phyloP scores from a whole-genome alignment of 192 early-diverging fungal genomes.

The Backusella parvicylindrica region DNA sequence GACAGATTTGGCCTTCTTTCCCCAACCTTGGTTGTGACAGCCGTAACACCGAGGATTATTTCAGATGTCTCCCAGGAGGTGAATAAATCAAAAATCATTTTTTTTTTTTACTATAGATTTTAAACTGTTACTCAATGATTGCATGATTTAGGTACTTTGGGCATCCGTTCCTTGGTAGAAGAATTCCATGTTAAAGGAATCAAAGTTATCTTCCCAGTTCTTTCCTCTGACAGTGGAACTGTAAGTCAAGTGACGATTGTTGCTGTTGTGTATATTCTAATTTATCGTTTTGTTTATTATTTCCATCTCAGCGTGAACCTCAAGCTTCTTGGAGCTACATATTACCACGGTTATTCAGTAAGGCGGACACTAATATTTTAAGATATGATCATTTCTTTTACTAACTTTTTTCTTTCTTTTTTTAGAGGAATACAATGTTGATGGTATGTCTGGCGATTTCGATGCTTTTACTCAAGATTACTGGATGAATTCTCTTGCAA shows the following conservation, averaged over 20 bases:
- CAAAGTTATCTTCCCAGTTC: constrained; percentile 11
- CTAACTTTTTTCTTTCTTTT: background rate
- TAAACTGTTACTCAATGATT: too few species aligned
- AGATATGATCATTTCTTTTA: background rate
- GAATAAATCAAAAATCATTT: too few species aligned
- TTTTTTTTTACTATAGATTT: too few species aligned
- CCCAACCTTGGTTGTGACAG: constrained; percentile 26
- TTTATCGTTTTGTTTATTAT: background rate
- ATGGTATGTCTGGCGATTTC: constrained; percentile 16
- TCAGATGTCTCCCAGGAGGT: constrained; percentile 22
- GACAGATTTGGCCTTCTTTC: constrained; percentile 17
- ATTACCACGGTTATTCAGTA: constrained; percentile 21
- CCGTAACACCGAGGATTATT: constrained; percentile 23
- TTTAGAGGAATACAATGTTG: constrained; percentile 21
- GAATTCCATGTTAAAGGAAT: constrained; percentile 9
- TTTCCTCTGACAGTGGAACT: constrained; percentile 14
- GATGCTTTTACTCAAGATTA: constrained; percentile 16
- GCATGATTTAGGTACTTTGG: constrained; percentile 6
- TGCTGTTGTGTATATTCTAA: background rate
- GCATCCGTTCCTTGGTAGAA: constrained; percentile 11
- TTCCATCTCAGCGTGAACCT: constrained; percentile 12
- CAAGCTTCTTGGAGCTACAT: constrained; percentile 22
- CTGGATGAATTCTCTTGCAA: constrained; percentile 19
- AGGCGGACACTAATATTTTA: background rate
- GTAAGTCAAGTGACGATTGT: background rate